These are phyloP conservation scores for Circinella minor DNA, from an alignment of 371 early-diverging fungal genomes.

Conservation along the genomic window DNA sequence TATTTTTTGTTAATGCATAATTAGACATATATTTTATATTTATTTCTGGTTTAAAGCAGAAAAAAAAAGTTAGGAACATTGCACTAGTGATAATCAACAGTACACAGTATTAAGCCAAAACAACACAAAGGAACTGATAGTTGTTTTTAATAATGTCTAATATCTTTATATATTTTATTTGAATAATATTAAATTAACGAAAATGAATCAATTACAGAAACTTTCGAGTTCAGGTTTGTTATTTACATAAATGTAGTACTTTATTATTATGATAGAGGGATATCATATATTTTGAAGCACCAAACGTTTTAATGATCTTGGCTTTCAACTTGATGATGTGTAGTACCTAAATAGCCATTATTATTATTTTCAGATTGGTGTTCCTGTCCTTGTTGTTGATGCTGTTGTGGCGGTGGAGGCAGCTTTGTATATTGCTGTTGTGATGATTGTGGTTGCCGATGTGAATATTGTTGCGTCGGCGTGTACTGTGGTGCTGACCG, in stretches of 20 bases:
- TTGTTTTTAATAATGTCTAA: background rate
- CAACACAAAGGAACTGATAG: background rate
- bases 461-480: background rate
- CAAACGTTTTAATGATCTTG: too few relatives aligned
- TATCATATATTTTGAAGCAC: too few relatives aligned
- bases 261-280: too few relatives aligned
- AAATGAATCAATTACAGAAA: background rate
- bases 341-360: background rate
- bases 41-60: too few relatives aligned
- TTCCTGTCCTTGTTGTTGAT: background rate
- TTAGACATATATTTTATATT: too few relatives aligned
- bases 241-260: slow-evolving; percentile 3
- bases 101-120: too few relatives aligned
- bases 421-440: background rate
- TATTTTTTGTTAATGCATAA: too few relatives aligned
- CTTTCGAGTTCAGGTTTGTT: background rate
- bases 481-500: too few relatives aligned
- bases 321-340: background rate
- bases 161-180: background rate
- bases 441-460: slow-evolving; percentile 1
- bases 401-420: background rate
- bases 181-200: background rate
- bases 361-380: background rate
- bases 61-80: too few relatives aligned
- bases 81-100: too few relatives aligned